Percentiles rank a stretch among this genome's conserved stretches.
phyloP scores from a whole-genome alignment of 192 early-diverging fungal genomes.

The Coemansia sp. region DNA sequence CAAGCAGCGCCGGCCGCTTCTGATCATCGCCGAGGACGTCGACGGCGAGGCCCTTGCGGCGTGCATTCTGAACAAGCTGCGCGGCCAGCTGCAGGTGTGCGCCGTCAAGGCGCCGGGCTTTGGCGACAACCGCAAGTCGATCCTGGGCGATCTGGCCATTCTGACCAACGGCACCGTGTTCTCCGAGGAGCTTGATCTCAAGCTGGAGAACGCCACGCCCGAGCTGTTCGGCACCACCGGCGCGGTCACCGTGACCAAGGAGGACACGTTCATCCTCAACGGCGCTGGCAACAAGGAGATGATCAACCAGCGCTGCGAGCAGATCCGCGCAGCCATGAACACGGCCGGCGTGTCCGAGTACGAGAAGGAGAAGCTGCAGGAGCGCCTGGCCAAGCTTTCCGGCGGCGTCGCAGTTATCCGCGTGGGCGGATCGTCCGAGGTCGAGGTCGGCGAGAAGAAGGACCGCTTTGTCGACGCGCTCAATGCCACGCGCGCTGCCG shows the following conservation, averaged over 20 bases:
- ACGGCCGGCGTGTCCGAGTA: conserved; percentile 85
- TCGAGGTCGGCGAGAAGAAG: conserved; percentile 99
- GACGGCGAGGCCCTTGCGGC: conserved; percentile 99
- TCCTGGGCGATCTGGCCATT: conserved; percentile 94
- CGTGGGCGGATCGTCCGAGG: conserved; percentile 96
- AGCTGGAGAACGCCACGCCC: conserved; percentile 90
- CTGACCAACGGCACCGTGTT: conserved; percentile 97
- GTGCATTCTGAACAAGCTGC: conserved; percentile 99
- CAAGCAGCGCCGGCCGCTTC: conserved; percentile 89
- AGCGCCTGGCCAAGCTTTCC: conserved; percentile 96
- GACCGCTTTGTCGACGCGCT: conserved; percentile 98
- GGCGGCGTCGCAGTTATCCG: conserved; percentile 99
- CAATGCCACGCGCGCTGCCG: conserved; percentile 97
- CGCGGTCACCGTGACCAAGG: conserved; percentile 93
- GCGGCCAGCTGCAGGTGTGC: conserved; percentile 94
- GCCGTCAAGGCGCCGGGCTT: conserved; percentile 99
- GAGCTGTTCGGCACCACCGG: conserved; percentile 90
- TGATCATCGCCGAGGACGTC: conserved; percentile 97
- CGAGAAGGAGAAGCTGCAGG: conserved; percentile 99
- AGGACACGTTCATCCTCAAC: conserved; percentile 98
- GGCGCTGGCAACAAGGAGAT: conserved; percentile 88
- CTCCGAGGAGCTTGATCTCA: conserved; percentile 93
- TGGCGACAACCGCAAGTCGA: conserved; percentile 99
- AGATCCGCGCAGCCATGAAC: conserved; percentile 89
- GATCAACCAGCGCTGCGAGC: conserved; percentile 92